Evolutionary conservation across 345 rosid genomes (phyloP).

Genomic region (Eucalyptus globulus): DNA sequence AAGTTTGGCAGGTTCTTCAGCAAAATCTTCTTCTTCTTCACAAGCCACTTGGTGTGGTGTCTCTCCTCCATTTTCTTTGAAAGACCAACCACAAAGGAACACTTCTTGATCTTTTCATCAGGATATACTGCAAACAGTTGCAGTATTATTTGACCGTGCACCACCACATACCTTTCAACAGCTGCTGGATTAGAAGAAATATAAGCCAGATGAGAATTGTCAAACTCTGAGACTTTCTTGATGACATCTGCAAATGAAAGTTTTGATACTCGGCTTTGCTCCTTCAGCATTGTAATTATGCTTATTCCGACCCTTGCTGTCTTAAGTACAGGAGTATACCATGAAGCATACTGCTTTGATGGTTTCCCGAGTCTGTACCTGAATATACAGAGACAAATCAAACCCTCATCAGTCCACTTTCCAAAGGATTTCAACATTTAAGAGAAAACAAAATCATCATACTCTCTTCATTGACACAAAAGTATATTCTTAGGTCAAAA

Average conservation of each 20-base stretch:
- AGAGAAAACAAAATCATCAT: background rate
- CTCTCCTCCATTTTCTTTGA: slow-evolving; percentile 55
- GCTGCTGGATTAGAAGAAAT: slow-evolving; percentile 49
- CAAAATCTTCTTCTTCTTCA: slow-evolving; percentile 46
- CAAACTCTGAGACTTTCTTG: slow-evolving; percentile 33
- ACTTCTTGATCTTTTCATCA: slow-evolving; percentile 24
- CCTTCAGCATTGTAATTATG: slow-evolving; percentile 46
- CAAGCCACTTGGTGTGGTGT: slow-evolving; percentile 74
- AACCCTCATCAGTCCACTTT: background rate
- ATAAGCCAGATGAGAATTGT: slow-evolving; percentile 32
- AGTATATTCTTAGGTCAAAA: background rate
- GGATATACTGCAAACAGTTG: slow-evolving; percentile 67
- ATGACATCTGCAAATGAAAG: slow-evolving; percentile 54
- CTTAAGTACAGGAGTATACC: slow-evolving; percentile 63
- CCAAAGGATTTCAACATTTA: background rate
- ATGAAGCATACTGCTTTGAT: slow-evolving; percentile 65
- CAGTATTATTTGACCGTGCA: slow-evolving; percentile 68
- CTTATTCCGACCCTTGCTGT: slow-evolving; percentile 58
- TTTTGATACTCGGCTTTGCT: slow-evolving; percentile 41
- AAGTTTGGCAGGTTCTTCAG: slow-evolving; percentile 26
- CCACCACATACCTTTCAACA: slow-evolving; percentile 66
- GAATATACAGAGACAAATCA: background rate
- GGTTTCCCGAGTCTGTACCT: slow-evolving; percentile 94
- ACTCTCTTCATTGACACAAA: background rate
- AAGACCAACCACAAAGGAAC: slow-evolving; percentile 53